Evolutionary conservation across 1,139 yeast genomes (phyloP).

Genomic region (Geotrichum reessii): DNA sequence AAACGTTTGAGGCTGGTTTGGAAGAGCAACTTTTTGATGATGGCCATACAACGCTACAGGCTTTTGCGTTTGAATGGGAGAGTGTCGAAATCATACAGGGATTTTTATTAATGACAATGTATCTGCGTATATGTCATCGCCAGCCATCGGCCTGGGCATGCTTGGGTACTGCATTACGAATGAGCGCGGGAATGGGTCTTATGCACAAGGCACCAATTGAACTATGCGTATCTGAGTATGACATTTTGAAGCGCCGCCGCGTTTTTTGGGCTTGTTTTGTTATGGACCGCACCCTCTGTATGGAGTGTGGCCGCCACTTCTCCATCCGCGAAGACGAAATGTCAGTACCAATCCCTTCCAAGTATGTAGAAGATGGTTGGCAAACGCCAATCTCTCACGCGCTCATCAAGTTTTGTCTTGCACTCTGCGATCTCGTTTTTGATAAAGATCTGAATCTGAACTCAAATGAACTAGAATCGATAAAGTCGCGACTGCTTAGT

Average conservation of each 20-base stretch:
- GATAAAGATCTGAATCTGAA: conserved; percentile 23
- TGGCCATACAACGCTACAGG: conserved; percentile 44
- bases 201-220: conserved; percentile 27
- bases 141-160: conserved; percentile 54
- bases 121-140: conserved; percentile 51
- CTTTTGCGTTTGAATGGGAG: conserved; percentile 61
- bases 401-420: conserved; percentile 25
- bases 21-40: conserved; percentile 54
- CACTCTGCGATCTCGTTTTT: conserved; percentile 22
- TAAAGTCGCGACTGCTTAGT: conserved; percentile 15
- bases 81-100: conserved; percentile 59
- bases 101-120: conserved; percentile 53
- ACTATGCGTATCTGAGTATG: conserved; percentile 36
- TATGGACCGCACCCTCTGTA: conserved; percentile 50
- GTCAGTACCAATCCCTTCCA: conserved; percentile 37
- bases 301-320: conserved; percentile 51
- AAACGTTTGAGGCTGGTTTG: conserved; percentile 35
- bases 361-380: conserved; percentile 49
- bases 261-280: conserved; percentile 56
- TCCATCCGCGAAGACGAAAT: conserved; percentile 42
- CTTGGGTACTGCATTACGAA: conserved; percentile 49
- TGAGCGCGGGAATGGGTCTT: conserved; percentile 55
- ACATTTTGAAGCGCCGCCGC: conserved; percentile 46
- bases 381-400: conserved; percentile 45
- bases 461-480: conserved; percentile 15